Conservation (phyloP, 202 grass and related monocot genomes). For the Sporobolus alterniflorus region DNA sequence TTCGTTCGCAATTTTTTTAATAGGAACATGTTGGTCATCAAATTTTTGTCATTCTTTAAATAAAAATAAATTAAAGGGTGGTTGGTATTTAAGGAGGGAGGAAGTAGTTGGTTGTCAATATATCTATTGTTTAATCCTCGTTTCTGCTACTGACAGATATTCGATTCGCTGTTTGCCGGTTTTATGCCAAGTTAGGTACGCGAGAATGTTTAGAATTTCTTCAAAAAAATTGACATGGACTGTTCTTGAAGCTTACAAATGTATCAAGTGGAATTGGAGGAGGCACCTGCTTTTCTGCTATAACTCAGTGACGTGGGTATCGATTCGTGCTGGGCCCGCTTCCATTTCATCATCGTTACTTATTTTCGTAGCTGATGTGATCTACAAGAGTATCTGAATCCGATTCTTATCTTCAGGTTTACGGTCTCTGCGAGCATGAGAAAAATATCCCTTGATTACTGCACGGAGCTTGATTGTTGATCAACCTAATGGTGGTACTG, state of each 20-base stretch:
- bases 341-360: not conserved
- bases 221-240: too few relatives aligned
- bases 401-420: not conserved
- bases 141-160: not conserved
- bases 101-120: slow-evolving; percentile 25
- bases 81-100: too few relatives aligned
- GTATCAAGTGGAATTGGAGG: too few relatives aligned
- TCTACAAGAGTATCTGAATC: not conserved
- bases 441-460: not conserved
- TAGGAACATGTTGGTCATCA: too few relatives aligned
- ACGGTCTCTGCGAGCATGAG: not conserved
- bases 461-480: not conserved
- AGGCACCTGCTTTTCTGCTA: too few relatives aligned
- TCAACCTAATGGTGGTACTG: not conserved
- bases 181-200: not conserved
- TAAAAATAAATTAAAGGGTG: too few relatives aligned
- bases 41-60: too few relatives aligned
- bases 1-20: too few relatives aligned
- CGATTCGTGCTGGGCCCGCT: not conserved
- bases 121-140: not conserved
- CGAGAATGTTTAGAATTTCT: slow-evolving; percentile 2
- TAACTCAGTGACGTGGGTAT: not conserved
- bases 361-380: not conserved
- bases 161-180: not conserved
- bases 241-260: not conserved